Evolutionary conservation across 805 yeast species (phyloP), one percentile per base, ranked within the genome.

Genomic region (Pichia eremophila): DNA sequence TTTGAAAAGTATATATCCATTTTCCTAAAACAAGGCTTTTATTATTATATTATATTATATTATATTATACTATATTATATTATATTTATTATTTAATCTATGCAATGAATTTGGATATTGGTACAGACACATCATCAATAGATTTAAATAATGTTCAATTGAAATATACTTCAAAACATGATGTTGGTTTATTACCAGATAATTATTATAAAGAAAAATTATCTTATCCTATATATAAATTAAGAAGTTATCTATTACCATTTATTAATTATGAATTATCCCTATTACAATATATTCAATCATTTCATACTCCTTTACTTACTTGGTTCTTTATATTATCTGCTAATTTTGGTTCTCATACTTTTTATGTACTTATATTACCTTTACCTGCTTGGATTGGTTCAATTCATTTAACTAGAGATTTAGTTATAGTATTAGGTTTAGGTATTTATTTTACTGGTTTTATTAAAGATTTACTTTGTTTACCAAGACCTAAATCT

Each of bases 321-420:
- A 97, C 90, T 65, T 58, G 71, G 27, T 93, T 84, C 58, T 91
- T 91, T 65, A 84, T 95, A 9, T 79, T 86, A 71, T 77, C 95
- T 4, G 96, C 98, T 17, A 81, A 84, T 56, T 70, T 93, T 52
- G 99, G 96, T 0, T 78, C 95, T 6, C 99, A 91, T 65, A 87
- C 96, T 0, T 93, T 93, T 62, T 91, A 91, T 62, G 95, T 93
- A 43, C 62, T 91, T 43, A 80, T 87, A 79, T 72, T 91, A 36
- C 99, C 99, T 0, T 61, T 85, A 10, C 86, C 93, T 12, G 72
- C 79, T 34, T 91, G 96, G 95, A 76, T 81, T 50, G 96, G 95
- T 0, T 73, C 70, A 31, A 69, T 74, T 5, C 59, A 59, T 4
- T 47, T 79, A 29, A 75, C 83, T 1, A 70, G 91, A 48, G 93